Evolutionary conservation across 208 protist species (phyloP), one percentile per base, ranked within the genome.

Genomic region (Endotrypanum monterogeii): DNA sequence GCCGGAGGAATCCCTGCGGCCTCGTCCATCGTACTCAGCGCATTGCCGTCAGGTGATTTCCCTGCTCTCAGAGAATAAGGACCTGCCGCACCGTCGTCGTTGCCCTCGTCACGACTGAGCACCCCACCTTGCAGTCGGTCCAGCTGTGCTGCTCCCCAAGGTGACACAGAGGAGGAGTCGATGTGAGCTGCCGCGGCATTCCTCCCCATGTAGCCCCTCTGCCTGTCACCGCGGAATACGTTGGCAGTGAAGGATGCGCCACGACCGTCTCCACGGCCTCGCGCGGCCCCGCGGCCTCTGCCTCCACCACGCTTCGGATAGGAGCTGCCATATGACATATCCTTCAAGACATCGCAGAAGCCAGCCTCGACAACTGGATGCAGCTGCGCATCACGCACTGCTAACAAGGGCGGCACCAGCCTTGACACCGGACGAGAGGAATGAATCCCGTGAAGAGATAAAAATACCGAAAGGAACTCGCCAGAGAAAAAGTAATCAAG

Each of bases 391-490:
- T 89, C 87, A 44, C 80, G 61, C 50, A 85, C 57, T 3, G 74
- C 69, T 58, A 91, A 51, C 30, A 87, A 72, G 18, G 89, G 86
- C 16, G 89, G 86, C 16, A 80, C 83, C 54, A 86, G 78, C 50
- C 44, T 7, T 18, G 69, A 51, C 16, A 58, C 61, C 41, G 73
- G 39, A 3, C 83, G 75, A 1, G 83, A 88, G 39, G 82, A 84
- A 39, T 74, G 68, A 35, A 93, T 80, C 30, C 75, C 58, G 77
- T 93, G 83, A 66, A 93, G 20, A 52, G 73, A 68, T 32, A 74
- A 51, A 55, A 86, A 88, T 12, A 71, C 73, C 16, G 74, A 71
- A 41, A 87, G 67, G 68, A 91, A 91, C 30, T 66, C 75, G 20
- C 72, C 71, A 0, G 81, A 77, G 52, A 84, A 78, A 68, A 87